These are phyloP conservation scores for Globisporangium apiculatum DNA, from an alignment of 352 stramenopile species.

Conservation along the genomic window DNA sequence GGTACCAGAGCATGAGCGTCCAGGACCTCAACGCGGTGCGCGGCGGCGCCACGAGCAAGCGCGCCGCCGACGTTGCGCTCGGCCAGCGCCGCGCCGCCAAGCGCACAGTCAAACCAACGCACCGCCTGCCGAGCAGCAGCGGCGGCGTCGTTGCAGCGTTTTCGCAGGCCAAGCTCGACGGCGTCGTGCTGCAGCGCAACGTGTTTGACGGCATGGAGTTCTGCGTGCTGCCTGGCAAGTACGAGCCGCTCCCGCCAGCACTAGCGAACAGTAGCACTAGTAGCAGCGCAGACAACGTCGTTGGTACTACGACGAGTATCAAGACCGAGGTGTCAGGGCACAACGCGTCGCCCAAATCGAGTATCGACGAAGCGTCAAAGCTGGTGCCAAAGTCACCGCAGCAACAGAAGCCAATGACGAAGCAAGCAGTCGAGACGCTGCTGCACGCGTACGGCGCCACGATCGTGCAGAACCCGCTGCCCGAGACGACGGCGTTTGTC, in stretches of 20 bases:
- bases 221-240: constrained; percentile 77
- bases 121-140: neutral
- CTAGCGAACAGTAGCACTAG: constrained; percentile 5
- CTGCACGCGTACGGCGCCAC: constrained; percentile 56
- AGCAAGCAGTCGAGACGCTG: constrained; percentile 71
- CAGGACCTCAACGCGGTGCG: constrained; percentile 68
- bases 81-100: constrained; percentile 56
- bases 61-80: constrained; percentile 59
- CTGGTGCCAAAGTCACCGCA: neutral
- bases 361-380: neutral
- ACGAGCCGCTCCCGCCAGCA: constrained; percentile 18
- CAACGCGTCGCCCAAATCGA: neutral
- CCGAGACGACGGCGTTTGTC: constrained; percentile 54
- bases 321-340: too few relatives aligned
- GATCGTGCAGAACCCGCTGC: constrained; percentile 75
- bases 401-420: constrained; percentile 23
- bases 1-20: constrained; percentile 74
- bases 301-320: too few relatives aligned
- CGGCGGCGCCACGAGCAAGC: constrained; percentile 56
- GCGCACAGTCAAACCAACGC: constrained; percentile 14
- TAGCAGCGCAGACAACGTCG: constrained; percentile 18
- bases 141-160: constrained; percentile 51
- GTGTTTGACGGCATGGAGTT: constrained; percentile 70
- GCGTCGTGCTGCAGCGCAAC: constrained; percentile 41
- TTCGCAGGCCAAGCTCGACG: constrained; percentile 50